Base-by-base conservation (phyloP, 805 yeast species). In the Yamadazyma ubonensis region DNA sequence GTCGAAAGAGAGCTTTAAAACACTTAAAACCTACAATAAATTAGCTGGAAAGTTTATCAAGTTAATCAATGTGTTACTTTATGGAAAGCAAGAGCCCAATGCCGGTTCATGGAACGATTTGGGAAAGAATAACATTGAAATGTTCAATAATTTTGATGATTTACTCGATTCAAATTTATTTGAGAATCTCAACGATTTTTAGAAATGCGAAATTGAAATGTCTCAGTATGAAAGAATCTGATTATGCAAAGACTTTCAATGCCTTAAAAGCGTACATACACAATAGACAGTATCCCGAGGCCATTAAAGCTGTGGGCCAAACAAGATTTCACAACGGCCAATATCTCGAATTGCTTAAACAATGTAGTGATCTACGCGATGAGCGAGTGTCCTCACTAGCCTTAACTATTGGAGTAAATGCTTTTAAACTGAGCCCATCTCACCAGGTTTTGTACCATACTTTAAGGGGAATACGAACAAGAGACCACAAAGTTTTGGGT, bases 31-130 rank as follows among this genome's bases (percentile, higher is more conserved):
- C 28, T 48, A 38, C 25, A 51, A 51, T 27, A 51, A 50, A 36
- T 36, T 51, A 15, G 53, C 55, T 5, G 53, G 52, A 15, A 51
- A 48, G 25, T 51, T 51, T 33, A 48, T 39, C 10, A 46, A 46
- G 21, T 42, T 51, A 29, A 49, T 51, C 17, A 50, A 50, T 40
- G 35, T 44, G 3, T 29, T 51, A 2, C 37, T 49, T 8, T 36
- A 39, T 30, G 49, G 49, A 1, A 48, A 45, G 20, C 44, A 42
- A 32, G 29, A 28, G 2, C 40, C 41, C 16, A 20, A n/a, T 20
- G 25, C 27, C 6, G 17, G 22, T 20, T 21, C 39, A n/a, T 47
- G 49, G 49, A 33, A 33, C 20, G 40, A 41, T 19, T 23, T 38
- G 14, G 36, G 41, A 17, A 38, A 37, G 29, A 36, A 35, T 19